These are phyloP conservation scores for Porcisia hertigi DNA, from an alignment of 208 protist genomes.

Conservation along the genomic window DNA sequence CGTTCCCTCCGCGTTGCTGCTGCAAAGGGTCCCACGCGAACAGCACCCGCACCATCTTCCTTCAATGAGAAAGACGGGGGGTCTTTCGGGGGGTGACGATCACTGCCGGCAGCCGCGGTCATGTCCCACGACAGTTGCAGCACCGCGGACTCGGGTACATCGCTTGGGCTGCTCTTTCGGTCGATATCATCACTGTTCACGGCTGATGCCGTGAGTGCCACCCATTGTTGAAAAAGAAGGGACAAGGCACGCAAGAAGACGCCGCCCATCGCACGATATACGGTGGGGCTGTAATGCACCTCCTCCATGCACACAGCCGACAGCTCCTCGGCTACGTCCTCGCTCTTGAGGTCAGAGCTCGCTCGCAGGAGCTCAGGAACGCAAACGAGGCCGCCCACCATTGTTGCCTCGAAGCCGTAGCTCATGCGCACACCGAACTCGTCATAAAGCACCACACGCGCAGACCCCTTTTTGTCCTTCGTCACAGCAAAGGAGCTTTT, in stretches of 20 bases:
- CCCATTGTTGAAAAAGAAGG: constrained; percentile 20
- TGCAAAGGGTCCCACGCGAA: constrained; percentile 61
- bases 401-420: constrained; percentile 94
- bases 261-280: constrained; percentile 32
- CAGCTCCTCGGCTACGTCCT: not conserved
- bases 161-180: not conserved
- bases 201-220: not conserved
- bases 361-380: constrained; percentile 19
- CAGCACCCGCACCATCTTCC: not conserved
- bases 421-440: constrained; percentile 93
- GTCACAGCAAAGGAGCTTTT: constrained; percentile 89
- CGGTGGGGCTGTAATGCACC: constrained; percentile 27
- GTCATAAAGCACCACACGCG: constrained; percentile 90
- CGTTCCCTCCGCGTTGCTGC: constrained; percentile 57
- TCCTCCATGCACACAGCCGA: constrained; percentile 6
- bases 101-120: constrained; percentile 26
- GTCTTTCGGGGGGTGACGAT: constrained; percentile 16
- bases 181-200: constrained; percentile 8
- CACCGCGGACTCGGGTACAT: constrained; percentile 7
- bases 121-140: constrained; percentile 26
- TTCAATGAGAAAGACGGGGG: not conserved
- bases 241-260: constrained; percentile 28
- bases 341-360: not conserved
- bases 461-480: constrained; percentile 87
- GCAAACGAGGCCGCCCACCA: constrained; percentile 75